Evolutionary conservation across 2,329 filamentous ascomycete genomes (phyloP), one percentile per base, ranked within the genome.

Genomic region (Bipolaris gigantea): DNA sequence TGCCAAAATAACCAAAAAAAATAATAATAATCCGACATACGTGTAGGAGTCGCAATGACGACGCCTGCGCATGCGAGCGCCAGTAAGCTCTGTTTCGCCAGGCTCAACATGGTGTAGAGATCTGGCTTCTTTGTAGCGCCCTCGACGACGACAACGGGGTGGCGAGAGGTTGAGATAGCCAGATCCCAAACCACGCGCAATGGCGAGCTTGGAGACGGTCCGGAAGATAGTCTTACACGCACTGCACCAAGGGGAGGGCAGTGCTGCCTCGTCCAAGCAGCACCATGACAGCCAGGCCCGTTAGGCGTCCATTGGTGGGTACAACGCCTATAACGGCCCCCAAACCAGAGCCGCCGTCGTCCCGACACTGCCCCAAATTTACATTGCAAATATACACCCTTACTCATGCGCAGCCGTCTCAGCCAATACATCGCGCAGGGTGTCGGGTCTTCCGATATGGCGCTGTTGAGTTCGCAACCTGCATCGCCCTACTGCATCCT

Each of bases 21-120:
- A 42, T 16, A n/a, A 11, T 18, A 27, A 18, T 30, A 48, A 42
- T 16, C 16, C 30, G 21, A 48, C 50, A 32, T 53, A 63, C 68
- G 55, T 51, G 69, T 65, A 48, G 60, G 61, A 35, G 65, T 67
- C 45, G 66, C 67, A 46, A 69, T 34, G 35, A 59, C 61, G 48
- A 57, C 55, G 36, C 55, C 60, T 40, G 60, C 59, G 56, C 62
- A 66, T 15, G 62, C 35, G 13, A 70, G 51, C 48, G 61, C 62
- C 47, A 66, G 4, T 25, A 66, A 45, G 58, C 58, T 56, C 13
- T 35, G 21, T 39, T 43, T 48, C 27, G 45, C 51, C 9, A 53
- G 36, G 13, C 40, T 23, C 43, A 58, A 40, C 52, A 56, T 60
- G 3, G 15, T 38, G 42, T 15, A 10, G 18, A 25, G 42, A 44